Evolutionary conservation across 768 basidiomycete species (phyloP).

Genomic region (Tulasnella sp.): DNA sequence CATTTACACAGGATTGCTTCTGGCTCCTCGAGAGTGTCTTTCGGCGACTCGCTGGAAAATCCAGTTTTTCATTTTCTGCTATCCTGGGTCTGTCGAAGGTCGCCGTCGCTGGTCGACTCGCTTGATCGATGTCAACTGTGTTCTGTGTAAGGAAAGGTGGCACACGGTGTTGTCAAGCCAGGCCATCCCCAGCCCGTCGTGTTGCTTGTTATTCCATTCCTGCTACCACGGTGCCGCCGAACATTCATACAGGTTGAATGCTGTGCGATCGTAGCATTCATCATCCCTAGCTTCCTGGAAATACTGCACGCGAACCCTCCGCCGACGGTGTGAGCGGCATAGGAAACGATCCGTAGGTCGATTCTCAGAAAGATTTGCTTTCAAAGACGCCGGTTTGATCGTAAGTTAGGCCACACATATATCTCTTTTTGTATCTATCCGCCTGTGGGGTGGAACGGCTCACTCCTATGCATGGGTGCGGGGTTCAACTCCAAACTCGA

Average conservation of each 20-base stretch:
- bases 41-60: conserved; percentile 19
- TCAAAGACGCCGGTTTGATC: background rate
- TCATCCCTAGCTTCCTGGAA: background rate
- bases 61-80: conserved; percentile 8
- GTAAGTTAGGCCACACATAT: conserved; percentile 1
- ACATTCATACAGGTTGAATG: background rate
- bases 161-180: conserved; percentile 6
- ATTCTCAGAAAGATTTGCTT: background rate
- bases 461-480: background rate
- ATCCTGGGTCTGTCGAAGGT: conserved; percentile 13
- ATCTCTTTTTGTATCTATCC: conserved; percentile 10
- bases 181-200: background rate
- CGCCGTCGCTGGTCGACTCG: background rate
- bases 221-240: conserved; percentile 14
- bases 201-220: background rate
- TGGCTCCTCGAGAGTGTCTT: background rate
- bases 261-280: background rate
- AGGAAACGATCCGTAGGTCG: background rate
- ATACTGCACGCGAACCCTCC: background rate
- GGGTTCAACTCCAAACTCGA: background rate
- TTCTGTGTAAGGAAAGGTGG: conserved; percentile 7
- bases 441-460: conserved; percentile 1
- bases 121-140: background rate
- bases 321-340: conserved; percentile 8
- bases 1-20: background rate